phyloP scores from a whole-genome alignment of 2,329 filamentous ascomycete species.

The Phaeosphaeria sp. region DNA sequence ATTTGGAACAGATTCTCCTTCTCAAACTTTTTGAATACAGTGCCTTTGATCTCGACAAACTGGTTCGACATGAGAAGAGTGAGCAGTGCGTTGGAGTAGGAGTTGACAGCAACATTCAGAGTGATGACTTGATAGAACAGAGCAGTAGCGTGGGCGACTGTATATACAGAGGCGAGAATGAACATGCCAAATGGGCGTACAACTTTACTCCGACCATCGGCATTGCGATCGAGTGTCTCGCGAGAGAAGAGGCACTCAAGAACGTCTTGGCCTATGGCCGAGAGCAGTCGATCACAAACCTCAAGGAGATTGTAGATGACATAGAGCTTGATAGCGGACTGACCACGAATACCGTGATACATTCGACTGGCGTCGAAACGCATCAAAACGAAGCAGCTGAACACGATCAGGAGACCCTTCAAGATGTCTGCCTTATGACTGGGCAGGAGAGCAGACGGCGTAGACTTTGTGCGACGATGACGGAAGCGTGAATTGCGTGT shows the following conservation, averaged over 20 bases:
- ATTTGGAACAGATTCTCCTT: constrained; percentile 98
- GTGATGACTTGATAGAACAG: constrained; percentile 98
- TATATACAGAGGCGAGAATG: constrained; percentile 83
- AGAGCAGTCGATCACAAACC: constrained; percentile 86
- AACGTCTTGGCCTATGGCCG: constrained; percentile 92
- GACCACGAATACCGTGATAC: constrained; percentile 96
- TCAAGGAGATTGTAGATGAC: constrained; percentile 99
- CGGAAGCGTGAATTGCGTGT: constrained; percentile 47
- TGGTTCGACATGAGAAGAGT: constrained; percentile 95
- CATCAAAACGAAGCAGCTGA: constrained; percentile 85
- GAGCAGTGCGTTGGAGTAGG: constrained; percentile 93
- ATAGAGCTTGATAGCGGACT: constrained; percentile 97
- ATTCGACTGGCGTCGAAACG: constrained; percentile 93
- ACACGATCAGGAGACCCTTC: constrained; percentile 86
- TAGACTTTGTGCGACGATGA: constrained; percentile 81
- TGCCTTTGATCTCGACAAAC: constrained; percentile 98
- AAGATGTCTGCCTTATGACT: constrained; percentile 96
- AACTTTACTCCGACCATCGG: constrained; percentile 89
- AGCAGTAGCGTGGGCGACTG: constrained; percentile 82
- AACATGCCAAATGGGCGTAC: constrained; percentile 92
- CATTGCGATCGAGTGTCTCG: constrained; percentile 87
- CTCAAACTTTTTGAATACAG: constrained; percentile 98
- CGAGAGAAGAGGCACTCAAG: constrained; percentile 94
- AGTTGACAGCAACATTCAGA: constrained; percentile 97
- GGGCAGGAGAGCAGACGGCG: constrained; percentile 81